phyloP scores from a whole-genome alignment of 164 flowering plant species.

The Macadamia integrifolia region DNA sequence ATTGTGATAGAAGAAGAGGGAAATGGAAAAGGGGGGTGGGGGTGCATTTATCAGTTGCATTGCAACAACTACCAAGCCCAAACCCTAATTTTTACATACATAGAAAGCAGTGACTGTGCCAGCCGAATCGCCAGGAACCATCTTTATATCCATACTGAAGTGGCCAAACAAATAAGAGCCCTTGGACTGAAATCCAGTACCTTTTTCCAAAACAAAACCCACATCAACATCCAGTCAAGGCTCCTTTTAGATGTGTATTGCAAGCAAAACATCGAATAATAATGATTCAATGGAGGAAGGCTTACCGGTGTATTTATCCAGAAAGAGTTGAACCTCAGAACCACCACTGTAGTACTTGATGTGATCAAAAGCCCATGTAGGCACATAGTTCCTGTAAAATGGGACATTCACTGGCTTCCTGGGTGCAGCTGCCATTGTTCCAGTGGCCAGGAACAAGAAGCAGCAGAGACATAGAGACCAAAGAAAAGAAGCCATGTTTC shows the following conservation, averaged over 20 bases:
- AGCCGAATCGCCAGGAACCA: constrained; percentile 86
- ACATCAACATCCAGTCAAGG: too few relatives aligned
- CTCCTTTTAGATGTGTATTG: too few relatives aligned
- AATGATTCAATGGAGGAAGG: not conserved
- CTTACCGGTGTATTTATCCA: constrained; percentile 72
- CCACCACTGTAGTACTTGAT: constrained; percentile 72
- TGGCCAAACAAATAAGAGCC: constrained; percentile 82
- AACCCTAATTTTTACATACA: constrained; percentile 26
- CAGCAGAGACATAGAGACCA: constrained; percentile 19
- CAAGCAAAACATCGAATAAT: too few relatives aligned
- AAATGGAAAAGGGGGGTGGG: not conserved
- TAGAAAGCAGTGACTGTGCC: constrained; percentile 91
- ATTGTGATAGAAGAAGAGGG: not conserved
- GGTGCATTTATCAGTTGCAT: not conserved
- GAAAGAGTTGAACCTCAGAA: constrained; percentile 48
- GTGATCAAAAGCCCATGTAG: constrained; percentile 85
- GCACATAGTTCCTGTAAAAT: constrained; percentile 57
- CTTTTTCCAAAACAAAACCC: constrained; percentile 15
- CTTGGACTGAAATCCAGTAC: constrained; percentile 92
- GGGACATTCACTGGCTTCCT: constrained; percentile 52
- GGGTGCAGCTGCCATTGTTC: constrained; percentile 30
- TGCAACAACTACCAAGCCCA: not conserved
- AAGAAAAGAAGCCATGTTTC: constrained; percentile 30
- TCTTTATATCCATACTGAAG: constrained; percentile 73
- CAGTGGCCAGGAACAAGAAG: constrained; percentile 23